Base-by-base conservation (phyloP, 208 protist genomes). In the Acanthamoeba healyi region DNA sequence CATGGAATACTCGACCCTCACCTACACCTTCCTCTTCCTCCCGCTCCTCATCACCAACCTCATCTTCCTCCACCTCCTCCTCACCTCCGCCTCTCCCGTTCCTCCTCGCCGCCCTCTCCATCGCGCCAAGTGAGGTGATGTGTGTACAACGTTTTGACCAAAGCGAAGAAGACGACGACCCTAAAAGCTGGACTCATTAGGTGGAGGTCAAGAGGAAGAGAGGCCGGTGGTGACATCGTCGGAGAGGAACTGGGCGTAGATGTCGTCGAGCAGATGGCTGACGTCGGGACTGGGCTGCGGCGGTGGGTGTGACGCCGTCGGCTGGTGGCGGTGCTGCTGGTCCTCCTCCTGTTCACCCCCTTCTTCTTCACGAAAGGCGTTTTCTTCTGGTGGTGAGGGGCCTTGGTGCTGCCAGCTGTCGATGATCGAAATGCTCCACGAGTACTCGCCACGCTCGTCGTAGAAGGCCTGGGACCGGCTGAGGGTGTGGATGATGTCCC, bases 11-110 rank as follows among this genome's bases (percentile, higher is more conserved):
- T 84, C 74, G 26, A 84, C 74, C 26, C 74, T 84, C 42, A 84
- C 74, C 38, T 84, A 84, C 74, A 84, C 74, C 42, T 84, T 84
- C 74, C 44, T 84, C 74, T 84, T 84, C 74, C 24, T 84, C 44
- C 74, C 74, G 38, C 74, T 84, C 32, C 74, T 84, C 44, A 56
- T 84, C 74, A 56, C 74, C 44, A 84, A 84, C 44, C 74, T 84
- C 74, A 84, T 24, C 44, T 84, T 84, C 44, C 74, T 84, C 74
- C 74, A 84, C 29, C 74, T 84, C 24, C 44, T 84, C 74, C 74
- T 84, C 44, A 84, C 74, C 44, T 84, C 74, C 44, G 4, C 74
- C 10, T 84, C 42, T 2, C 58, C n/a, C 58, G 58, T 34, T 65
- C 58, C 58, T n/a, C 58, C 58, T 65, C 58, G 51, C 17, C 51